phyloP scores from a whole-genome alignment of 2,329 filamentous ascomycete species.

The Aspergillus sp. region DNA sequence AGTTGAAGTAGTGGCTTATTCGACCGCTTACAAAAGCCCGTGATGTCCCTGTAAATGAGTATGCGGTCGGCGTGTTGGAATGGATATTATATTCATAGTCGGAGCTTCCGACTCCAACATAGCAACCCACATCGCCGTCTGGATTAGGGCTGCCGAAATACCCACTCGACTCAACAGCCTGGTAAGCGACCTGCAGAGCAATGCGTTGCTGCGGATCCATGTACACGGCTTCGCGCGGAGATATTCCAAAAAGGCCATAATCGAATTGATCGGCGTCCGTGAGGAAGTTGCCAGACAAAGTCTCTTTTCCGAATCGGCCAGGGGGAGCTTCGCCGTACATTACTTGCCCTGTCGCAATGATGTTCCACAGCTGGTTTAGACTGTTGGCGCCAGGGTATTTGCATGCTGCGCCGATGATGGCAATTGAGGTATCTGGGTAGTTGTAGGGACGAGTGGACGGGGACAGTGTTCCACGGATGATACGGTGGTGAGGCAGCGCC shows the following conservation, averaged over 20 bases:
- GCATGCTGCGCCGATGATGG: slow-evolving; percentile 40
- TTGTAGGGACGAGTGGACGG: too few species aligned
- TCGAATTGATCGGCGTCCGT: slow-evolving; percentile 27
- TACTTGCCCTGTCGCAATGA: slow-evolving; percentile 7
- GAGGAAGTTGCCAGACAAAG: slow-evolving; percentile 24
- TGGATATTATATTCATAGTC: slow-evolving; percentile 45
- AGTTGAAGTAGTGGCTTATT: slow-evolving; percentile 45
- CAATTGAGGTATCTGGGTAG: slow-evolving; percentile 20
- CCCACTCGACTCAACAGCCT: slow-evolving; percentile 7
- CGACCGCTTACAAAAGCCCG: slow-evolving; percentile 22
- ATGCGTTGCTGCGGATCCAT: slow-evolving; percentile 12
- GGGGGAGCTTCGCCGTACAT: slow-evolving; percentile 17
- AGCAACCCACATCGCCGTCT: slow-evolving; percentile 34
- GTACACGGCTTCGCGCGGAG: background rate
- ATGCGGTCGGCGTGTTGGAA: slow-evolving; percentile 36
- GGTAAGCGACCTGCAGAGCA: slow-evolving; percentile 6
- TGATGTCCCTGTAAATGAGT: slow-evolving; percentile 26
- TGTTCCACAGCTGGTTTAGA: slow-evolving; percentile 22
- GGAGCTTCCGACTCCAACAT: slow-evolving; percentile 30
- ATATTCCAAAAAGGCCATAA: slow-evolving; percentile 29
- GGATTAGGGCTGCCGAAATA: background rate
- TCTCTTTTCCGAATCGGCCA: slow-evolving; percentile 19
- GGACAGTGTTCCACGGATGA: too few species aligned
- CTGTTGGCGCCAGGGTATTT: slow-evolving; percentile 36
- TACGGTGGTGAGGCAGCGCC: too few species aligned